Base-by-base conservation (phyloP, 257 asterid species). In the Galeopsis tetrahit region DNA sequence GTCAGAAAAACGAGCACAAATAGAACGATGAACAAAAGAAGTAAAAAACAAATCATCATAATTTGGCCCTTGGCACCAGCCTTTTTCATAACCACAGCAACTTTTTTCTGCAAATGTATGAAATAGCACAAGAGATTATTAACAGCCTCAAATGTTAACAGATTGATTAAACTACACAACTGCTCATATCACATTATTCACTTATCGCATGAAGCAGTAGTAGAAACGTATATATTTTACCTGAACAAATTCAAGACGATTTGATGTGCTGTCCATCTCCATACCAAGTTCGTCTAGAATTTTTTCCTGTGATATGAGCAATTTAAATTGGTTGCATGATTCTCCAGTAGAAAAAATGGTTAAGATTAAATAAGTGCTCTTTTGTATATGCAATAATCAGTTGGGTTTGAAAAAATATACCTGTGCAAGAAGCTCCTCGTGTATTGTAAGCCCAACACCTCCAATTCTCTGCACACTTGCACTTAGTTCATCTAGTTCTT, bases 181-280 rank as follows among this genome's bases (percentile, higher is more conserved):
- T 15, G 4, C 31, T 76, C 67, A 40, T 9, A 62, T 62, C 49
- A 33, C 8, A 61, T 34, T 15, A 6, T 61, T 59, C 70, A 51
- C 31, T 71, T 46, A 32, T 66, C 8, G 65, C 70, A 48, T 21
- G 56, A 49, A 35, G 52, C 65, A 75, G 28, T 48, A 52, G 9
- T 4, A 36, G 70, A 6, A 21, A 33, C 82, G 46, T 65, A 49
- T 4, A 13, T 33, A 10, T 44, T 32, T 39, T 76, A 92, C 99
- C 99, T 95, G 98, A 82, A 95, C 98, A 77, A 95, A 95, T 63
- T 95, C 99, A 31, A 95, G 99, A 73, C 99, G 98, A 65, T 86
- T 89, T 63, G 99, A 88, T 36, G 98, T 91, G 81, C 91, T 86
- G 69, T 90, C 99, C 97, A 95, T 92, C 83, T 92, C 99, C n/a